Evolutionary conservation across 208 protist genomes (phyloP).

Genomic region (Leishmania guyanensis): DNA sequence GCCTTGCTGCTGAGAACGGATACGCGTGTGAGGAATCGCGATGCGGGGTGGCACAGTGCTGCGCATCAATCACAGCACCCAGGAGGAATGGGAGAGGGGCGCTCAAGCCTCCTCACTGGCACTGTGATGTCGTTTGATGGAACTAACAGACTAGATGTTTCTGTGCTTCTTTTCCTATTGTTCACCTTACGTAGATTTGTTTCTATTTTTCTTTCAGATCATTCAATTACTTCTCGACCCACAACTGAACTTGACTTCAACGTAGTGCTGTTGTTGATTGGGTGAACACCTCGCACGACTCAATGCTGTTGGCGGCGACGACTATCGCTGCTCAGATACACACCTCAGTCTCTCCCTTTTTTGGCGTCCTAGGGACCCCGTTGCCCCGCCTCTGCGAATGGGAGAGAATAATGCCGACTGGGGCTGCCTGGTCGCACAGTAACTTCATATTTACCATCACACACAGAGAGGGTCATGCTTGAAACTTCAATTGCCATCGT

Average conservation of each 20-base stretch:
- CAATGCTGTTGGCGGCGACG: neutral
- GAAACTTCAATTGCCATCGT: neutral
- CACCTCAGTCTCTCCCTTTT: neutral
- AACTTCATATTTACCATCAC: neutral
- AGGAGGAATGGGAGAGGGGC: neutral
- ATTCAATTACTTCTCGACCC: neutral
- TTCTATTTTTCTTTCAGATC: neutral
- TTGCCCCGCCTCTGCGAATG: neutral
- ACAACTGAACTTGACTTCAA: neutral
- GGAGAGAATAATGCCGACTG: neutral
- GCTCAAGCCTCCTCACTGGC: neutral
- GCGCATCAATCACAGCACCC: neutral
- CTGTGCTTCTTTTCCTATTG: neutral
- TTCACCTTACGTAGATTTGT: neutral
- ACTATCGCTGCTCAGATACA: neutral
- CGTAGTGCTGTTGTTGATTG: neutral
- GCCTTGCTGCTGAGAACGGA: neutral
- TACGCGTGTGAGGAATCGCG: neutral
- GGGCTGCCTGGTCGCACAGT: neutral
- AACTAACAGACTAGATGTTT: neutral
- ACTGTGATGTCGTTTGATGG: neutral
- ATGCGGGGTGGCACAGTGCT: neutral
- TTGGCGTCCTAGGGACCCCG: neutral
- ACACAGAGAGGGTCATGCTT: neutral
- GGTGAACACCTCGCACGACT: neutral